Evolutionary conservation across 2,329 filamentous ascomycete genomes (phyloP).

Genomic region (Colletotrichum euphorbiae): DNA sequence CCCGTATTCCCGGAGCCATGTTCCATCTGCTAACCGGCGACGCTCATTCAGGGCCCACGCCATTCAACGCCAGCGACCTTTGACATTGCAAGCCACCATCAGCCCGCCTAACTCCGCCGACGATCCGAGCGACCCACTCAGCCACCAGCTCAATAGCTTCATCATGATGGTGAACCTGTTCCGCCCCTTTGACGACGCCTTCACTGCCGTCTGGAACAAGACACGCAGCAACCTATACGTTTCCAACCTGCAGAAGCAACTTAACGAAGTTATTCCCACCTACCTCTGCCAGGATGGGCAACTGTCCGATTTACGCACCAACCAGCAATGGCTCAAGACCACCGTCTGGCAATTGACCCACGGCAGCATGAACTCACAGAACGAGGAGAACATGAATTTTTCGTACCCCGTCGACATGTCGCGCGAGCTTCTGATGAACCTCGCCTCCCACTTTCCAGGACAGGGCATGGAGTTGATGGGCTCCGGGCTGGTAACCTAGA

Average conservation of each 20-base stretch:
- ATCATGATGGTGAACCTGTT: constrained; percentile 72
- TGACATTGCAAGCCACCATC: constrained; percentile 77
- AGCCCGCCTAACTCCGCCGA: constrained; percentile 72
- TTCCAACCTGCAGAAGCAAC: constrained; percentile 69
- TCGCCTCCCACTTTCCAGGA: constrained; percentile 78
- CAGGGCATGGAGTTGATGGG: constrained; percentile 81
- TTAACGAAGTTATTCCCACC: constrained; percentile 65
- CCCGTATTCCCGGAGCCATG: neutral
- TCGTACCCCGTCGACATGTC: constrained; percentile 73
- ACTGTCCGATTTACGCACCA: constrained; percentile 65
- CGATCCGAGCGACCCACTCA: constrained; percentile 67
- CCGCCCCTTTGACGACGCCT: constrained; percentile 73
- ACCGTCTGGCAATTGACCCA: constrained; percentile 73
- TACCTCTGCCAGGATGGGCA: constrained; percentile 66
- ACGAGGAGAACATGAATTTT: constrained; percentile 69
- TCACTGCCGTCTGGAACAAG: constrained; percentile 76
- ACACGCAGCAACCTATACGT: constrained; percentile 70
- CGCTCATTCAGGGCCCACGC: constrained; percentile 70
- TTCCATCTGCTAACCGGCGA: constrained; percentile 28
- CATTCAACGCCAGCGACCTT: constrained; percentile 74
- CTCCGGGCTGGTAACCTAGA: constrained; percentile 70
- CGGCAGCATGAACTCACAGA: constrained; percentile 59
- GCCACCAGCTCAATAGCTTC: constrained; percentile 66
- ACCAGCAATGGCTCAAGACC: constrained; percentile 74
- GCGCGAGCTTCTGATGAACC: constrained; percentile 70